Conservation (phyloP, 2,329 filamentous ascomycete genomes). For the Aspergillus candidus region DNA sequence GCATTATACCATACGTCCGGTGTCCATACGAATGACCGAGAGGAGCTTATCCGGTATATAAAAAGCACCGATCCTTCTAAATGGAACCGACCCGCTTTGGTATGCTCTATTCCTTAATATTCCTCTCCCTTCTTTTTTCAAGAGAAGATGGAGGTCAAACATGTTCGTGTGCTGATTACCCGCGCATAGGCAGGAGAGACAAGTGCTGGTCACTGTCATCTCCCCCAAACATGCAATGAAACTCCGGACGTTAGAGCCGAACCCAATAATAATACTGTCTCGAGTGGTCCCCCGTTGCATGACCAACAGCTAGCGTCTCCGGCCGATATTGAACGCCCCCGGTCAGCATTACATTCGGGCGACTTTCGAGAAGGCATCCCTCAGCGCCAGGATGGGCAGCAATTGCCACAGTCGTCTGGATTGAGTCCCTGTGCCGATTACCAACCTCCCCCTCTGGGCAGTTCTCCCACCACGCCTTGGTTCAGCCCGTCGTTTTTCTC, state of each 20-base stretch:
- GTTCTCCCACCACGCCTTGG: constrained; percentile 55
- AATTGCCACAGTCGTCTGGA: constrained; percentile 18
- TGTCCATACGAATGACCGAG: constrained; percentile 50
- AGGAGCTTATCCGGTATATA: constrained; percentile 74
- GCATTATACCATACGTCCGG: constrained; percentile 14
- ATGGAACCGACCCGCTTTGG: constrained; percentile 63
- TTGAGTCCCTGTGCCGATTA: constrained; percentile 10
- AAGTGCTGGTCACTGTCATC: constrained; percentile 6
- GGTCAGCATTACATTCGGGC: constrained; percentile 63
- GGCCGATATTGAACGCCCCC: constrained; percentile 68
- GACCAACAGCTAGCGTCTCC: constrained; percentile 47
- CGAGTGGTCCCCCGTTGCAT: constrained; percentile 22
- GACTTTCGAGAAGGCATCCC: constrained; percentile 50
- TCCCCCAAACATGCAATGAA: constrained; percentile 22
- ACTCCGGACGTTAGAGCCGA: constrained; percentile 14
- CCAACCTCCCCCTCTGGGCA: constrained; percentile 25
- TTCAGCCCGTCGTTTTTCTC: constrained; percentile 33
- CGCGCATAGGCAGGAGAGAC: constrained; percentile 8
- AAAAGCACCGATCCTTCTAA: constrained; percentile 72
- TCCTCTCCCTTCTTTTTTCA: not conserved
- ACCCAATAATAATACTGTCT: constrained; percentile 10
- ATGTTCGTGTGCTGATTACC: constrained; percentile 4
- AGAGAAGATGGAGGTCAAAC: too few species aligned
- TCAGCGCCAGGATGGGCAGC: constrained; percentile 20
- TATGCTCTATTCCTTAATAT: constrained; percentile 24